Conservation (phyloP, 345 rosid genomes). For the Mallotus nudiflorus region DNA sequence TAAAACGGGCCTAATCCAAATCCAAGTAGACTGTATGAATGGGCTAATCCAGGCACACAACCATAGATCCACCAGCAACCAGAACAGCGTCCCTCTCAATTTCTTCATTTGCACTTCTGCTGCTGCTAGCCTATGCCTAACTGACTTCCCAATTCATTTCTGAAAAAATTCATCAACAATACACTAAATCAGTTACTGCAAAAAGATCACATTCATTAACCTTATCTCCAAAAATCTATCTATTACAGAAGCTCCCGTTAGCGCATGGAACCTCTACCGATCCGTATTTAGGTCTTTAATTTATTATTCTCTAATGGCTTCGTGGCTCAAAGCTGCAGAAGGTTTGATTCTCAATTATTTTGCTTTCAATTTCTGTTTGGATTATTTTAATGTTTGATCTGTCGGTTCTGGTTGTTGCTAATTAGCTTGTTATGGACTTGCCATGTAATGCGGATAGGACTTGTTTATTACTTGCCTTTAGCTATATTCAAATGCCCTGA, state of each 20-base stretch:
- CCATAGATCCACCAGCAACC: not conserved
- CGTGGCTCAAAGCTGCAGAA: constrained; percentile 99
- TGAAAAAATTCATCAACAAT: not conserved
- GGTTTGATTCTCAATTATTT: constrained; percentile 48
- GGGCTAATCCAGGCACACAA: not conserved
- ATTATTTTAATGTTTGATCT: constrained; percentile 8
- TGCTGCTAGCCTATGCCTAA: not conserved
- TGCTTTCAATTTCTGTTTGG: constrained; percentile 10
- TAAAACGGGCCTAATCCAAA: not conserved
- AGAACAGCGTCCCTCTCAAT: not conserved
- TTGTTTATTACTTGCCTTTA: too few species aligned
- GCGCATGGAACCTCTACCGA: constrained; percentile 47
- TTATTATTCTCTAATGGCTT: constrained; percentile 57
- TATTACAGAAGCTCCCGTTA: not conserved
- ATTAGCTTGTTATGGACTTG: not conserved
- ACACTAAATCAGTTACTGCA: not conserved
- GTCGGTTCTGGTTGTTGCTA: not conserved
- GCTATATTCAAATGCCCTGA: too few species aligned
- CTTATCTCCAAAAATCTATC: constrained; percentile 11
- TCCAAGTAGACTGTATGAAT: not conserved
- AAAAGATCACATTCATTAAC: not conserved
- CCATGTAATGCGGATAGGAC: not conserved
- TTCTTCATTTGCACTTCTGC: constrained; percentile 13
- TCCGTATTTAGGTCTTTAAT: constrained; percentile 19
- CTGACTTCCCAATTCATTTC: not conserved